phyloP scores from a whole-genome alignment of 1,284 basidiomycete species.

The Ceratobasidium sp. region DNA sequence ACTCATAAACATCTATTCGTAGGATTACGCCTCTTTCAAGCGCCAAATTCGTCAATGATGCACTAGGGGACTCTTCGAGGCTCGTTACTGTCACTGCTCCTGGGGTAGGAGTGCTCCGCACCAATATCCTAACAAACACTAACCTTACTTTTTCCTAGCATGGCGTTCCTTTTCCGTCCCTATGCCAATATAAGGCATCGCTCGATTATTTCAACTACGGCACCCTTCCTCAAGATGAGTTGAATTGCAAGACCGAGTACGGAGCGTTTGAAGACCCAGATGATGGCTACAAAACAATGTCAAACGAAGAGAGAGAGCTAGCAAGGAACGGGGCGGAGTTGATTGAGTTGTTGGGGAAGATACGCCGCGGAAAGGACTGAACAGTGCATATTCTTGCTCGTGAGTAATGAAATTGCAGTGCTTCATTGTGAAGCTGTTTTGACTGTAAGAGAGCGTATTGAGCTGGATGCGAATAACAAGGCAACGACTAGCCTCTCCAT shows the following conservation, averaged over 20 bases:
- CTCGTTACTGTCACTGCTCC: constrained; percentile 34
- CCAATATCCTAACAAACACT: too few species aligned
- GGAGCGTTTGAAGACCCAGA: constrained; percentile 15
- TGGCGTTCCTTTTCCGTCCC: constrained; percentile 36
- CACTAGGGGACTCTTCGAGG: constrained; percentile 28
- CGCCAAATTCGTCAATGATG: constrained; percentile 37
- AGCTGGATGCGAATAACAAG: too few species aligned
- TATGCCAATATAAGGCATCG: constrained; percentile 38
- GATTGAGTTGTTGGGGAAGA: background rate
- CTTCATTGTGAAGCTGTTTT: too few species aligned
- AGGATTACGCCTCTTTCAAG: constrained; percentile 40
- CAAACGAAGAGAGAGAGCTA: constrained; percentile 12
- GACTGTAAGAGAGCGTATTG: too few species aligned
- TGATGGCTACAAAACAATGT: background rate
- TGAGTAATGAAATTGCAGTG: background rate
- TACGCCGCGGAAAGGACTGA: constrained; percentile 2
- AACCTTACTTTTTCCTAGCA: too few species aligned
- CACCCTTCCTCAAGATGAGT: constrained; percentile 26
- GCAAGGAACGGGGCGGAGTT: constrained; percentile 11
- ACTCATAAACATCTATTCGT: background rate
- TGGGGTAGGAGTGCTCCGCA: constrained; percentile 9
- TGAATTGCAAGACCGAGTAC: constrained; percentile 29
- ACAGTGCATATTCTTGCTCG: background rate
- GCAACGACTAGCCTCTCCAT: too few species aligned
- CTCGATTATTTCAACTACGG: constrained; percentile 35